Base-by-base conservation (phyloP, 768 basidiomycete species). In the Leccinellum rugosiceps region DNA sequence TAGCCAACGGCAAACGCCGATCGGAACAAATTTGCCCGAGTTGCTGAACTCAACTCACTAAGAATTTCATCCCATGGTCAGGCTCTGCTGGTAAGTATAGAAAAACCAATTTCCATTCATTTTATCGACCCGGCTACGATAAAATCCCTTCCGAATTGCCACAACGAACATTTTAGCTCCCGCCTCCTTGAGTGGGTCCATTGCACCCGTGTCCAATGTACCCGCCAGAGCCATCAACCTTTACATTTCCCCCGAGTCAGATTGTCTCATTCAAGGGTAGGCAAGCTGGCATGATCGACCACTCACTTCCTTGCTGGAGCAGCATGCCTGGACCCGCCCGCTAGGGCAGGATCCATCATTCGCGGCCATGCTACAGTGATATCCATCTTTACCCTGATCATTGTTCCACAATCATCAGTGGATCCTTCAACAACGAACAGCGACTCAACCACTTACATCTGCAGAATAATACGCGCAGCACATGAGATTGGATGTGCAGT, bases 221-320 rank as follows among this genome's bases (percentile, higher is more conserved):
- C 14, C 6, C 14, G 6, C 34, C 34, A 7, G 6, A 15, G 35
- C 6, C 21, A 6, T 25, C 15, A 4, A 10, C 2, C 54, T 49
- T 8, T 41, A 15, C 6, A 26, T 34, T n/a, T 17, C 15, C 19
- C 10, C 15, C 34, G 9, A 53, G 52, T 55, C 30, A 43, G 38
- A 56, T 15, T 14, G 23, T 19, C n/a, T 51, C 10, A 41, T 41
- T 10, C 38, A 41, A n/a, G n/a, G 9, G 9, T 31, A 17, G 28
- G 6, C 34, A 19, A 28, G 8, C 2, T 21, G 14, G 21, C 31
- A 2, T 7, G 31, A 11, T 6, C 13, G 4, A 32, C 10, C 32
- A 61, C 59, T 60, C 30, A 60, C 52, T n/a, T 10, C 7, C 11
- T 47, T 5, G 6, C 1, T 2, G n/a, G 28, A 9, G 44, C 59